Evolutionary conservation across 257 asterid species (phyloP).

Genomic region (Apocynum venetum): DNA sequence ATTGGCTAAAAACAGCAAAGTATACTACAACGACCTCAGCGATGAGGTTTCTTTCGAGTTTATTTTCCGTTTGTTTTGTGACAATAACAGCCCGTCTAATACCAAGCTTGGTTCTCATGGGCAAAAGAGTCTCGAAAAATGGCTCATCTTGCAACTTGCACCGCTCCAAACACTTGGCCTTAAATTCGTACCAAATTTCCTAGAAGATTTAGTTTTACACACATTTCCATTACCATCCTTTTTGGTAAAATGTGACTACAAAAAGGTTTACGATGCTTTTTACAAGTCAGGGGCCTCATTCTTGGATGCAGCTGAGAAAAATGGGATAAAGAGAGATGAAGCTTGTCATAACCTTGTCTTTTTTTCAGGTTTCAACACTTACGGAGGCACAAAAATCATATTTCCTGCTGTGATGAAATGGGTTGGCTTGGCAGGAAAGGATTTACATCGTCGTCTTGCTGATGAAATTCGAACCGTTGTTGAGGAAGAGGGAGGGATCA

Average conservation of each 20-base stretch:
- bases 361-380: constrained; percentile 75
- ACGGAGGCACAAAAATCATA: constrained; percentile 68
- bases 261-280: constrained; percentile 47
- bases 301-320: constrained; percentile 47
- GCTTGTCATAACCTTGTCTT: constrained; percentile 76
- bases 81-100: constrained; percentile 31
- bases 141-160: constrained; percentile 55
- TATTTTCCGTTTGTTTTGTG: constrained; percentile 54
- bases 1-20: constrained; percentile 30
- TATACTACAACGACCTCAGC: constrained; percentile 38
- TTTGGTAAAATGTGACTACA: constrained; percentile 39
- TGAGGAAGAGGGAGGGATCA: constrained; percentile 42
- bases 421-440: constrained; percentile 54
- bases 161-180: constrained; percentile 44
- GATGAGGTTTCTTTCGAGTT: constrained; percentile 59
- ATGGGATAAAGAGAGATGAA: constrained; percentile 60
- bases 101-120: constrained; percentile 40
- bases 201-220: constrained; percentile 56
- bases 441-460: constrained; percentile 48
- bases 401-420: constrained; percentile 59
- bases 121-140: constrained; percentile 37
- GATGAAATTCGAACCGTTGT: constrained; percentile 51
- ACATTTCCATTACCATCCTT: constrained; percentile 39
- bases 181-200: constrained; percentile 42
- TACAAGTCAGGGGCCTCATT: constrained; percentile 18